Conservation (phyloP, 352 stramenopile genomes). For the Phytophthora hibernalis region DNA sequence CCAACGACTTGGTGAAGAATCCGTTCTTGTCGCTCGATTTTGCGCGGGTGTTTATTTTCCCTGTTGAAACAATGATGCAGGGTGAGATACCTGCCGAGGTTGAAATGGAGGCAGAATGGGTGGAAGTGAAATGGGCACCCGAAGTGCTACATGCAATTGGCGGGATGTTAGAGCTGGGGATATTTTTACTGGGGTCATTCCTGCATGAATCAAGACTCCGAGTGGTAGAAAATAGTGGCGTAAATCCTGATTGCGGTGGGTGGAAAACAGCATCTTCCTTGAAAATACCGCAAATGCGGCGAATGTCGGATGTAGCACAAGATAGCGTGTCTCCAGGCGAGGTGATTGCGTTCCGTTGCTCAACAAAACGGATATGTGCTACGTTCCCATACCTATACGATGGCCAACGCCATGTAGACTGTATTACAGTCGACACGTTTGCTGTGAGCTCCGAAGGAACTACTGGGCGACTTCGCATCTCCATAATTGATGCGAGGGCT, state of each 20-base stretch:
- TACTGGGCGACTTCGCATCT: constrained; percentile 61
- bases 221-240: background rate
- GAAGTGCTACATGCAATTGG: constrained; percentile 71
- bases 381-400: constrained; percentile 54
- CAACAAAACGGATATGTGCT: constrained; percentile 62
- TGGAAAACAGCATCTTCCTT: constrained; percentile 18
- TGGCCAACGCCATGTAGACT: constrained; percentile 48
- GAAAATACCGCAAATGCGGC: constrained; percentile 47
- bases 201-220: constrained; percentile 33
- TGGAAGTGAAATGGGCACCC: constrained; percentile 75
- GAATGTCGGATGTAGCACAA: constrained; percentile 45
- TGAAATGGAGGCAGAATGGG: constrained; percentile 82
- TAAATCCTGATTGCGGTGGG: background rate
- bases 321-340: constrained; percentile 50
- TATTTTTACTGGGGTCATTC: constrained; percentile 49
- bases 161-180: constrained; percentile 61
- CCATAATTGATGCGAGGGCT: constrained; percentile 44
- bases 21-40: constrained; percentile 76
- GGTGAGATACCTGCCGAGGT: constrained; percentile 50
- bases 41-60: constrained; percentile 64
- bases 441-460: constrained; percentile 69
- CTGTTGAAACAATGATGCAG: constrained; percentile 49
- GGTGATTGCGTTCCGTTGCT: constrained; percentile 65
- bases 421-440: constrained; percentile 65
- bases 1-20: constrained; percentile 24